These are phyloP conservation scores for Rhizoclosmatium globosum DNA, from an alignment of 192 early-diverging fungal species.

Conservation along the genomic window DNA sequence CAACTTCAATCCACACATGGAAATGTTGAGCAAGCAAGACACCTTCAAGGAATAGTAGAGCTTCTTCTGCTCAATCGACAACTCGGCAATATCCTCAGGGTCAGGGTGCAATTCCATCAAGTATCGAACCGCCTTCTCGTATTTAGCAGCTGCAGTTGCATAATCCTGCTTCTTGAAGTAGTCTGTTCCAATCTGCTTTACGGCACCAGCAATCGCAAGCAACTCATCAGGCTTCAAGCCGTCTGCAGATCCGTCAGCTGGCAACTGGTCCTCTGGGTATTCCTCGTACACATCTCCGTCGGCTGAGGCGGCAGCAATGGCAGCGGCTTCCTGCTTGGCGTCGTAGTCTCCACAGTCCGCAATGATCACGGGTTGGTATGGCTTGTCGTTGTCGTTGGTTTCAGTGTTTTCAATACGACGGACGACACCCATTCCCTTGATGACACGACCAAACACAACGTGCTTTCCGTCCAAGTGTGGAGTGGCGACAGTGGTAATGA, in stretches of 20 bases:
- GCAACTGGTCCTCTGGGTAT: constrained; percentile 66
- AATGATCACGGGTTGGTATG: constrained; percentile 71
- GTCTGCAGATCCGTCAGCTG: constrained; percentile 6
- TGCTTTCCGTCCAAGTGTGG: constrained; percentile 84
- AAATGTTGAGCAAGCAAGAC: constrained; percentile 49
- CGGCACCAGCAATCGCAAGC: constrained; percentile 44
- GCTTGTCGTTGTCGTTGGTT: constrained; percentile 64
- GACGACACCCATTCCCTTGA: constrained; percentile 86
- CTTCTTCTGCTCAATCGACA: constrained; percentile 52
- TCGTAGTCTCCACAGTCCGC: constrained; percentile 78
- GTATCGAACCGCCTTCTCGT: constrained; percentile 57
- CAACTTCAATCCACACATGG: constrained; percentile 57
- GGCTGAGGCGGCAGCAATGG: constrained; percentile 55
- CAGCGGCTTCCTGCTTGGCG: constrained; percentile 69
- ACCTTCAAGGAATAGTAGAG: constrained; percentile 51
- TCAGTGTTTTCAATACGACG: constrained; percentile 76
- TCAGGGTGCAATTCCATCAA: constrained; percentile 53
- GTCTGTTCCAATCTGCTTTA: constrained; percentile 54
- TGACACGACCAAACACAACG: constrained; percentile 92
- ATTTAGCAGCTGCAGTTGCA: constrained; percentile 48
- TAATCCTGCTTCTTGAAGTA: constrained; percentile 54
- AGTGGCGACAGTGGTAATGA: constrained; percentile 64
- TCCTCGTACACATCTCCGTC: constrained; percentile 81
- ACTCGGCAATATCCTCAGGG: constrained; percentile 55
- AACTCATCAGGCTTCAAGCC: constrained; percentile 45